Base-by-base conservation (phyloP, 257 asterid species). In the Schizonepeta tenuifolia region DNA sequence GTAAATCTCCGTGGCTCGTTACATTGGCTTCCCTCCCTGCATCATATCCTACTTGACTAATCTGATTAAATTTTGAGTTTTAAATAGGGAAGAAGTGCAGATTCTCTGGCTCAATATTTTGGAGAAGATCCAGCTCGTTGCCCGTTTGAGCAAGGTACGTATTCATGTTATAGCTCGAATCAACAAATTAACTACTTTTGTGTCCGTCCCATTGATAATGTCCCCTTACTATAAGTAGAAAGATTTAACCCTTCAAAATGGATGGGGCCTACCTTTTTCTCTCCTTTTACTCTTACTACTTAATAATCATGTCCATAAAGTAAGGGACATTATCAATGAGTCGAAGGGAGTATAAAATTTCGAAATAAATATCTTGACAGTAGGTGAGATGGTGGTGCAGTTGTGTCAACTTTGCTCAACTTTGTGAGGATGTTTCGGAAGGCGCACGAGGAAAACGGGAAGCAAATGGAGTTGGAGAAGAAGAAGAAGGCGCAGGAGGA, bases 91-190 rank as follows among this genome's bases (percentile, higher is more conserved):
- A 74, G 83, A 59, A 84, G 84, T 67, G 88, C 89, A 7, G 95
- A 88, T 79, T 85, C 91, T 8, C 49, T 88, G 79, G 87, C 91
- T 60, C 65, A 73, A 51, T 86, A 88, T 75, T 88, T 88, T 31
- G 91, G 95, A 66, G 95, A 88, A 78, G 91, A 84, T 77, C 90
- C 95, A 18, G 85, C 88, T 11, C 90, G 91, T 76, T 86, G 91
- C 81, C 88, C 95, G 1, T 88, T 88, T 46, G 95, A 88, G 77
- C 95, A 86, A 88, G 95, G 95, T 88, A 80, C 35, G 43, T 8
- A 47, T 7, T 58, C 21, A 49, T 20, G 11, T 18, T 5, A 26
- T n/a, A 35, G n/a, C 47, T 60, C 9, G 15, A 60, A 35, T 35
- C 11, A 40, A 3, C 33, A 21, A 61, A 6, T 24, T 24, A 24